Evolutionary conservation across 129 eudicot genomes (phyloP), one percentile per base, ranked within the genome.

Genomic region (Escallonia herrerae): DNA sequence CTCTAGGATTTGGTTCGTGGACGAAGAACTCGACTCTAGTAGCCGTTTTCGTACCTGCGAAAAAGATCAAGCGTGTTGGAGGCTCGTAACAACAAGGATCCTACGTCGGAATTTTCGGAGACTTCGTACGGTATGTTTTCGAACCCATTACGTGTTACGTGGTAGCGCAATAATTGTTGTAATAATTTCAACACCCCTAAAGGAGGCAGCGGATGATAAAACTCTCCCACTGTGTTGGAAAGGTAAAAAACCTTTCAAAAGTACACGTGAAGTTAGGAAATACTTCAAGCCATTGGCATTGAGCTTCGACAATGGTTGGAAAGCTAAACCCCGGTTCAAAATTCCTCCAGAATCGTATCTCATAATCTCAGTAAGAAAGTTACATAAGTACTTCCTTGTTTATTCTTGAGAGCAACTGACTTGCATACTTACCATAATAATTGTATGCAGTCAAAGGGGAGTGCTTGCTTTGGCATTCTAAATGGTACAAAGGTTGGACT

Each of bases 141-240:
- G n/a, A n/a, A n/a, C n/a, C n/a, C n/a, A n/a, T n/a, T n/a, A n/a
- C n/a, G n/a, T n/a, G n/a, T n/a, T n/a, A n/a, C n/a, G n/a, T n/a
- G n/a, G n/a, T n/a, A n/a, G n/a, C n/a, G n/a, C n/a, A n/a, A n/a
- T n/a, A n/a, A n/a, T n/a, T n/a, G n/a, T n/a, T n/a, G n/a, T n/a
- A n/a, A n/a, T n/a, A n/a, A n/a, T n/a, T n/a, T n/a, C n/a, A n/a
- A n/a, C n/a, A n/a, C n/a, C 94, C 9, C 59, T 94, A 43, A 83
- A 52, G 69, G 86, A 83, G 59, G 93, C 91, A 9, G 58, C 64
- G 1, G 95, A 89, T 43, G 99, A 94, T 10, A 67, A 73, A 12
- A 89, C 99, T 6, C 93, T 94, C n/a, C 95, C 99, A 7, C 57
- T 82, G 51, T 94, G 99, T 77, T 94, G 99, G 99, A 82, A 77